Percentiles rank a stretch among this genome's conserved stretches.
phyloP scores from a whole-genome alignment of 768 basidiomycete species.

The Leucocoprinus leucothites region DNA sequence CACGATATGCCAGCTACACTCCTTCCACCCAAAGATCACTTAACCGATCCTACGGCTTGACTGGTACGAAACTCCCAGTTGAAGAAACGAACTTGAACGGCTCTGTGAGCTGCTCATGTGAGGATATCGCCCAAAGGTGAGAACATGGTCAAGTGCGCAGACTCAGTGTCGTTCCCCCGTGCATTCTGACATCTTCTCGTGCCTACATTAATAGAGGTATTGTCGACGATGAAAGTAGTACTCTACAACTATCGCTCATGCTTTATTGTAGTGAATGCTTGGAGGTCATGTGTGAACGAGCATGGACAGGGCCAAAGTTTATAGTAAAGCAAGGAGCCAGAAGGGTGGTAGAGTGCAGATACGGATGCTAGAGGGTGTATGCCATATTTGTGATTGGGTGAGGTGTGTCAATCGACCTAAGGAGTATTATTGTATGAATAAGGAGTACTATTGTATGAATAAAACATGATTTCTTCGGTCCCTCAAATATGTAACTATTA shows the following conservation, averaged over 20 bases:
- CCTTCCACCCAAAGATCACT: slow-evolving; percentile 56
- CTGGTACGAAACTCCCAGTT: slow-evolving; percentile 88
- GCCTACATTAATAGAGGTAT: neutral
- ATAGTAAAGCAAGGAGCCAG: slow-evolving; percentile 79
- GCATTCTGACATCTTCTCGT: slow-evolving; percentile 3
- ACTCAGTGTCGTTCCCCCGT: slow-evolving; percentile 35
- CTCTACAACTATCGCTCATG: slow-evolving; percentile 71
- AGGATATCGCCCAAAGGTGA: slow-evolving; percentile 49
- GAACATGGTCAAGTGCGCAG: slow-evolving; percentile 72
- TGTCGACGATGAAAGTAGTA: slow-evolving; percentile 50
- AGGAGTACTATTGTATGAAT: neutral
- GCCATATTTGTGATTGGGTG: slow-evolving; percentile 90
- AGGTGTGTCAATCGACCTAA: slow-evolving; percentile 91
- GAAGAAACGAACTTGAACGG: slow-evolving; percentile 84
- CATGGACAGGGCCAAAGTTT: slow-evolving; percentile 87
- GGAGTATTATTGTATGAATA: too few relatives aligned
- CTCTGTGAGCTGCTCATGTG: slow-evolving; percentile 65
- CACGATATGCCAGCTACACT: slow-evolving; percentile 77
- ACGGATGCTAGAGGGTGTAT: slow-evolving; percentile 66
- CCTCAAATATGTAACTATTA: neutral
- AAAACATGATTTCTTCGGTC: neutral
- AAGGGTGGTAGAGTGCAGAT: slow-evolving; percentile 81
- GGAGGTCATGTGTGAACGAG: slow-evolving; percentile 93
- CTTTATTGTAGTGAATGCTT: slow-evolving; percentile 57
- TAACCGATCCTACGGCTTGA: slow-evolving; percentile 82